These are phyloP conservation scores for Agaricales sp. DNA, from an alignment of 1,284 basidiomycete species.

Conservation along the genomic window DNA sequence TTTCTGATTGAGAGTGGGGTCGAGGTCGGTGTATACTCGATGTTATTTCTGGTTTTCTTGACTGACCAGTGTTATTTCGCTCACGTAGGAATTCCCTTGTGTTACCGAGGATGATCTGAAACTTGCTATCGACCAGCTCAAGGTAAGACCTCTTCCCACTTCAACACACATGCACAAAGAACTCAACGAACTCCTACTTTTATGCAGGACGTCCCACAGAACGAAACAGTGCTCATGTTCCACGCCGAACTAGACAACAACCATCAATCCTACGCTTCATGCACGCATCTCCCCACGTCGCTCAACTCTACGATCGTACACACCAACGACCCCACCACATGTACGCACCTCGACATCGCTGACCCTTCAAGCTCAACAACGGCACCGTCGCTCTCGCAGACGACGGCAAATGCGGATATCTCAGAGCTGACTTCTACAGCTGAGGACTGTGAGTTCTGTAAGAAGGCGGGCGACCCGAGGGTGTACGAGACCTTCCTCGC, in stretches of 20 bases:
- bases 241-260: slow-evolving; percentile 76
- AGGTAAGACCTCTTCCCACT: slow-evolving; percentile 33
- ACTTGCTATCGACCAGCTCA: slow-evolving; percentile 61
- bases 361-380: neutral
- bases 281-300: slow-evolving; percentile 8
- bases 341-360: no score
- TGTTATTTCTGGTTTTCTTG: slow-evolving; percentile 3
- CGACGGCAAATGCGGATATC: no score
- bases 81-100: slow-evolving; percentile 76
- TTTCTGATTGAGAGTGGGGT: slow-evolving; percentile 92
- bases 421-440: no score
- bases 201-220: neutral
- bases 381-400: neutral
- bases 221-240: slow-evolving; percentile 62
- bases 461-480: slow-evolving; percentile 27
- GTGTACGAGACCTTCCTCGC: slow-evolving; percentile 74
- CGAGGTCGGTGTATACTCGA: slow-evolving; percentile 37
- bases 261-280: slow-evolving; percentile 9
- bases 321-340: no score
- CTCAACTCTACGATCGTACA: neutral
- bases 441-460: neutral
- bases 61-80: no score
- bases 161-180: no score
- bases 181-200: no score
- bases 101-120: slow-evolving; percentile 65